Base-by-base conservation (phyloP, 345 rosid genomes). In the Camelina laxa region DNA sequence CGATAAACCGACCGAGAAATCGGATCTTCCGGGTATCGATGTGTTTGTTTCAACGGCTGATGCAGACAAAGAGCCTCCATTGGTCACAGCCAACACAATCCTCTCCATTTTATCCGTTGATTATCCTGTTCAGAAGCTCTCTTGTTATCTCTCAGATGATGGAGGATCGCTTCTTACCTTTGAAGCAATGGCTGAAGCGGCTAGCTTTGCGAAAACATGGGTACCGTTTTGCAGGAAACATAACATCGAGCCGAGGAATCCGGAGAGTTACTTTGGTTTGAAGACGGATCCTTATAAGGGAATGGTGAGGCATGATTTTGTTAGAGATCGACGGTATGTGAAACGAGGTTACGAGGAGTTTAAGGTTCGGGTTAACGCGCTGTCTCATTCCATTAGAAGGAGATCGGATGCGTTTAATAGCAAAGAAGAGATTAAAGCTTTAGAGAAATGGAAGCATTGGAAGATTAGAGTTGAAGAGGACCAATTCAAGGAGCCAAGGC, bases 181-280 rank as follows among this genome's bases (percentile, higher is more conserved):
- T 64, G 97, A 92, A 84, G 92, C 96, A 72, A 90, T 90, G 89
- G 95, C 98, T 0, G 98, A 92, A 80, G 95, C 97, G 0, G 96
- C 91, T 41, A 88, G 97, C 83, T 92, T 90, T 65, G 95, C 96
- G 10, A 82, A 78, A 44, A 59, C 73, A 44, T 90, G 98, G 98
- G 93, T 92, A 4, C 98, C 96, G n/a, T 92, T 92, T 68, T 92
- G 96, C 67, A 67, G 90, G 76, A 92, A 92, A 62, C 96, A 92
- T 59, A 57, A 30, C 20, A 83, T 92, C 27, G 90, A 88, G 83
- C 95, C 98, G 2, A 75, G 95, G 69, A 90, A 90, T 66, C 95
- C 98, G 0, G 96, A 92, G n/a, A 80, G 89, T 13, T 92, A 92
- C 76, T 92, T 92, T 55, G 83, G 75, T 70, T 65, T 90, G 73